phyloP scores from a whole-genome alignment of 768 basidiomycete species.

The Podaxis mareebaensis region DNA sequence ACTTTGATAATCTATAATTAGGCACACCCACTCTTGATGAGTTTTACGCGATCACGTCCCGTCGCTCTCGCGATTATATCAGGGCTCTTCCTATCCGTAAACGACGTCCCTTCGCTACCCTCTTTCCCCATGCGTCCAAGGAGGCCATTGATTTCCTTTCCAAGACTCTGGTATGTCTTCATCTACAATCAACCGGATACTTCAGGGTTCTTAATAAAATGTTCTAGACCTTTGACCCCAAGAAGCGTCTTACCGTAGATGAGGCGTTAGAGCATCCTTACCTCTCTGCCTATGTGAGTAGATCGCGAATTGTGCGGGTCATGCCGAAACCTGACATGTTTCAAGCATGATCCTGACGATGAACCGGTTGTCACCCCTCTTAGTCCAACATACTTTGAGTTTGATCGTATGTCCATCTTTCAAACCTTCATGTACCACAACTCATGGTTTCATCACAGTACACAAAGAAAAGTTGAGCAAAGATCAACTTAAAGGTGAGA shows the following conservation, averaged over 20 bases:
- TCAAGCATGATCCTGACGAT: conserved; percentile 83
- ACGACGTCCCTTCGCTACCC: conserved; percentile 61
- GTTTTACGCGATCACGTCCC: conserved; percentile 86
- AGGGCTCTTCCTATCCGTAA: conserved; percentile 84
- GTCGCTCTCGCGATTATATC: conserved; percentile 85
- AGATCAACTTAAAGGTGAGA: conserved; percentile 66
- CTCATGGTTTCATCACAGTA: conserved; percentile 33
- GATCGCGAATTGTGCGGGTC: neutral
- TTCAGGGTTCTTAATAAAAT: neutral
- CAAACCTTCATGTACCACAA: neutral
- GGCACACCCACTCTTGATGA: conserved; percentile 88
- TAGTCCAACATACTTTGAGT: conserved; percentile 86
- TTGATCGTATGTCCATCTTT: conserved; percentile 61
- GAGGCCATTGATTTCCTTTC: conserved; percentile 73
- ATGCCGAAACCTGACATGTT: conserved; percentile 14
- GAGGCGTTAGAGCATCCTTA: conserved; percentile 84
- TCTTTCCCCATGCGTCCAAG: conserved; percentile 78
- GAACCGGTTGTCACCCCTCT: conserved; percentile 83
- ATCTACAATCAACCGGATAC: conserved; percentile 20
- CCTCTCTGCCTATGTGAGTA: conserved; percentile 68
- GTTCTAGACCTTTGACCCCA: conserved; percentile 79
- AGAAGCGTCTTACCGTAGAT: conserved; percentile 80
- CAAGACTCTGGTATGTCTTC: conserved; percentile 59
- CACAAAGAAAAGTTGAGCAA: conserved; percentile 77
- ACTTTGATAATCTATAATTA: conserved; percentile 23